Conservation (phyloP, 2,329 filamentous ascomycete genomes). For the Dryadomyces quercus-mongolicae region DNA sequence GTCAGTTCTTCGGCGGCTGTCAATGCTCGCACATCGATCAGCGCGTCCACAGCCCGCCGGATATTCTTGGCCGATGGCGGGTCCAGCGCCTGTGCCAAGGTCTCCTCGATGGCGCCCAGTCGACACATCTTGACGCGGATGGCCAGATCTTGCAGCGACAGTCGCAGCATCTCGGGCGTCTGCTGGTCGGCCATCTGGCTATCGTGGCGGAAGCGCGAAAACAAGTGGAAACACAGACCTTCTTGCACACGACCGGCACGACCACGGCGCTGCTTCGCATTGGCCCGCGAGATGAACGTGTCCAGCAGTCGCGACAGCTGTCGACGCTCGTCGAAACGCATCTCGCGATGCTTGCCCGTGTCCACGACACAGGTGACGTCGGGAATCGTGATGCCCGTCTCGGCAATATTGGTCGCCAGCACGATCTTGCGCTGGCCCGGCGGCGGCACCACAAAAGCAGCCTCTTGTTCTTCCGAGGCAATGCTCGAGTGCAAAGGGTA, state of each 20-base stretch:
- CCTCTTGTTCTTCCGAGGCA: slow-evolving; percentile 90
- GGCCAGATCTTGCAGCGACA: slow-evolving; percentile 88
- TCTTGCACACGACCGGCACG: slow-evolving; percentile 92
- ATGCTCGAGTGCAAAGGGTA: slow-evolving; percentile 91
- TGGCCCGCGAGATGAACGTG: slow-evolving; percentile 89
- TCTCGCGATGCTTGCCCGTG: slow-evolving; percentile 92
- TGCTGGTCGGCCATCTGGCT: slow-evolving; percentile 79
- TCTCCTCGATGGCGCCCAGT: slow-evolving; percentile 84
- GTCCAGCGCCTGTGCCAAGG: slow-evolving; percentile 76
- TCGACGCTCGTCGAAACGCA: slow-evolving; percentile 88
- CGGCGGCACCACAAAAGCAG: slow-evolving; percentile 78
- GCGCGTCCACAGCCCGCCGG: slow-evolving; percentile 77
- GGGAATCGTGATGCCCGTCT: slow-evolving; percentile 96
- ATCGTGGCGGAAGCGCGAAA: slow-evolving; percentile 83
- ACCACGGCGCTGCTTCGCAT: slow-evolving; percentile 88
- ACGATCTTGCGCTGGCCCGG: slow-evolving; percentile 82
- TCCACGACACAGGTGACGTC: slow-evolving; percentile 97
- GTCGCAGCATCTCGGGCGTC: slow-evolving; percentile 87
- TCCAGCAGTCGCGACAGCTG: slow-evolving; percentile 87
- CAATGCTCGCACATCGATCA: slow-evolving; percentile 85
- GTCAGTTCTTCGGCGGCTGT: slow-evolving; percentile 75
- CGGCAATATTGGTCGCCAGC: slow-evolving; percentile 92
- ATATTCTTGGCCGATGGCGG: slow-evolving; percentile 88
- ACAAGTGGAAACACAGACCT: slow-evolving; percentile 90
- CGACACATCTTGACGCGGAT: slow-evolving; percentile 97